Conservation (phyloP, 495 filamentous ascomycete genomes). For the Aspergillus mulundensis region DNA sequence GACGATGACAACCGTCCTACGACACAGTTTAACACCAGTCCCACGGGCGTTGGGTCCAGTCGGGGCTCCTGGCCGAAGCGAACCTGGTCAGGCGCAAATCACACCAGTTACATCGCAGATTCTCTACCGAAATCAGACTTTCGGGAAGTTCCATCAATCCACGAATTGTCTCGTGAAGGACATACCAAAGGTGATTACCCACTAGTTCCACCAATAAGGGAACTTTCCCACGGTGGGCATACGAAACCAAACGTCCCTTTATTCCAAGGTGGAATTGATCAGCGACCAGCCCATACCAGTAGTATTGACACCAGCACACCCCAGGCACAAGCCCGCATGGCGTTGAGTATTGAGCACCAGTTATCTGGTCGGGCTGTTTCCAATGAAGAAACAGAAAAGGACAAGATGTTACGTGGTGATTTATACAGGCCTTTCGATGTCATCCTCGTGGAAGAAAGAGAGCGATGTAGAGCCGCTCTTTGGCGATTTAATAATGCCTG, state of each 20-base stretch:
- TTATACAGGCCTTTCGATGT: constrained; percentile 73
- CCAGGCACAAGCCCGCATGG: constrained; percentile 44
- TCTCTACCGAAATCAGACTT: constrained; percentile 37
- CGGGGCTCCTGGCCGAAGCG: constrained; percentile 42
- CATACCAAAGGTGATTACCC: constrained; percentile 40
- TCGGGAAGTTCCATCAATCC: constrained; percentile 42
- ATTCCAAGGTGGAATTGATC: constrained; percentile 36
- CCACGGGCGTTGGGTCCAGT: constrained; percentile 30
- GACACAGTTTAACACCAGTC: constrained; percentile 36
- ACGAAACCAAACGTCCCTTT: constrained; percentile 35
- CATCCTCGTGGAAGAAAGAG: constrained; percentile 78
- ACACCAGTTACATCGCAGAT: constrained; percentile 35
- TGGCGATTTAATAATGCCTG: constrained; percentile 88
- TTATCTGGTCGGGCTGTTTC: constrained; percentile 30
- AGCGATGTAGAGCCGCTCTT: constrained; percentile 77
- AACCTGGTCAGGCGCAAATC: constrained; percentile 30
- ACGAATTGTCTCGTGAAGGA: constrained; percentile 40
- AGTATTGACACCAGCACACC: constrained; percentile 40
- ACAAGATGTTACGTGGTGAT: constrained; percentile 88
- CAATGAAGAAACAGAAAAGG: constrained; percentile 68
- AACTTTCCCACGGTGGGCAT: constrained; percentile 35
- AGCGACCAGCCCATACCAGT: constrained; percentile 28
- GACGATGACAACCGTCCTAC: constrained; percentile 42
- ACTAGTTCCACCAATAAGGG: constrained; percentile 41
- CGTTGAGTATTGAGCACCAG: constrained; percentile 44